Evolutionary conservation across 805 yeast genomes (phyloP).

Genomic region (Wickerhamiella spandovensis): DNA sequence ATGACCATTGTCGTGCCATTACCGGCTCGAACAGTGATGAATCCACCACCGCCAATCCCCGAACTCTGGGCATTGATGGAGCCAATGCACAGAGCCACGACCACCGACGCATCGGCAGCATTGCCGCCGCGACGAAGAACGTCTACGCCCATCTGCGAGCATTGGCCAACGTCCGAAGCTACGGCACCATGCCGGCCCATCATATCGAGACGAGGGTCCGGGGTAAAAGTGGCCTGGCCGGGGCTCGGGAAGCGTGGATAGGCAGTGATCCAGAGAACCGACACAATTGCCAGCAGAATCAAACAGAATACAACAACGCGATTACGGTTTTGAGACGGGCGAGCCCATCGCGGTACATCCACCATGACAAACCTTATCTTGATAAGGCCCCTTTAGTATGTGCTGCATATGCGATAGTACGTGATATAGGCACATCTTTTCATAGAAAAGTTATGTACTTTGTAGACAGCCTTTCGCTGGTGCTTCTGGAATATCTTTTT

Average conservation of each 20-base stretch:
- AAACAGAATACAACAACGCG: neutral
- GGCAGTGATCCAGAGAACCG: neutral
- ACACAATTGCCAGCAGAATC: neutral
- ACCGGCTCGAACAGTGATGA: conserved; percentile 36
- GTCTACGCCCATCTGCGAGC: conserved; percentile 49
- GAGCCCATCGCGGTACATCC: neutral
- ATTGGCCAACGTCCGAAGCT: conserved; percentile 47
- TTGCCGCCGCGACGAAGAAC: conserved; percentile 46
- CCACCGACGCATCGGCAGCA: conserved; percentile 90
- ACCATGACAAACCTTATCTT: neutral
- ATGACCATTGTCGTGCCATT: conserved; percentile 43
- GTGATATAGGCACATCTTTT: no score
- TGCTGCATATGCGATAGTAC: no score
- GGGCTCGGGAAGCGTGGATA: neutral
- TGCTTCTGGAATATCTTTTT: no score
- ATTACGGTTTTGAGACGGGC: neutral
- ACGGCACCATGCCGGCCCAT: conserved; percentile 42
- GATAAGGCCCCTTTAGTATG: no score
- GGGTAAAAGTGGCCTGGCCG: conserved; percentile 15
- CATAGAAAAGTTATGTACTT: no score
- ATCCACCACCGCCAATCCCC: conserved; percentile 92
- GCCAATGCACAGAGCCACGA: conserved; percentile 82
- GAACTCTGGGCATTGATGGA: conserved; percentile 68
- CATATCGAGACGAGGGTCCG: conserved; percentile 12
- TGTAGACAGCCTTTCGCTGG: no score